Evolutionary conservation across 2,329 filamentous ascomycete genomes (phyloP), one percentile per base, ranked within the genome.

Genomic region (Penicillium sp.): DNA sequence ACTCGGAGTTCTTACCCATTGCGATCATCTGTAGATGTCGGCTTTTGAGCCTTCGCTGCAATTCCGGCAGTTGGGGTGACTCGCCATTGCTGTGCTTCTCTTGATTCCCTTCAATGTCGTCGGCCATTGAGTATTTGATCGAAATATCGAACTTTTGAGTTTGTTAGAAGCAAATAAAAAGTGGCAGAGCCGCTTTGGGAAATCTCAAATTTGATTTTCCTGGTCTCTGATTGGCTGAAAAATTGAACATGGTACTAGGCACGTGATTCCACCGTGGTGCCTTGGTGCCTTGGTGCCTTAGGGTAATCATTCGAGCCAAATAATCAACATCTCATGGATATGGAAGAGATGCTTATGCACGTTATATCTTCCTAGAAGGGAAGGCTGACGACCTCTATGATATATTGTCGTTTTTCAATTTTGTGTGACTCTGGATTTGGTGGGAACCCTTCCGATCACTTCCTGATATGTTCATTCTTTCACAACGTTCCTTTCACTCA

Each of bases 1-100:
- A 4, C 3, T 49, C 9, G 10, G 8, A n/a, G 13, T 31, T 38
- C 49, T 25, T 57, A 57, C 54, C 54, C 49, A 57, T 57, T 13
- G 54, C 54, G 25, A 57, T 57, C 54, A 57, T 57, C 49, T 57
- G 54, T 29, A 57, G 29, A 53, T 57, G 54, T n/a, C 54, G 25
- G 48, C 49, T 57, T 33, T 52, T 53, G 33, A 57, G 42, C 33
- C 33, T 57, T 23, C 54, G 41, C 33, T 57, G 54, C 54, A 57
- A 47, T 10, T 57, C 49, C 5, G 54, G 54, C 21, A 47, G 25
- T 23, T 41, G 33, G 12, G 17, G 49, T 25, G 42, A 27, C 25
- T 47, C 41, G 27, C 42, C 54, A 57, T 52, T 29, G 54, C 33
- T 39, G 4, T 42, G 39, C 51, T 55, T 55, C 13, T 55, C 48